These are phyloP conservation scores for Metschnikowia drakensbergensis DNA, from an alignment of 805 yeast species.

Conservation along the genomic window DNA sequence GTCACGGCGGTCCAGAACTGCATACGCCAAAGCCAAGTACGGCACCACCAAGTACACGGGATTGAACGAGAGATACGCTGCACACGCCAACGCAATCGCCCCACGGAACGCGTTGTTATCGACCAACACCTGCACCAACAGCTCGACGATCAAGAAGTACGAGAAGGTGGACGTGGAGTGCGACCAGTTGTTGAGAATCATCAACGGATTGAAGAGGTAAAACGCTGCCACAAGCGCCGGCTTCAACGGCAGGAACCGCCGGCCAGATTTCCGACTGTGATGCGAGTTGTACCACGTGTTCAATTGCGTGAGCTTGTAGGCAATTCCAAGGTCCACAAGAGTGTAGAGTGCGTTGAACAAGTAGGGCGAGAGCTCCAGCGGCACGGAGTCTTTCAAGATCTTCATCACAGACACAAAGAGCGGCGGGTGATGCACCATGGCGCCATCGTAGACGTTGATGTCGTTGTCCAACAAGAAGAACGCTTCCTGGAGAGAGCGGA, in stretches of 20 bases:
- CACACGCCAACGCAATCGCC: slow-evolving; percentile 53
- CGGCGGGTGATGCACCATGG: slow-evolving; percentile 85
- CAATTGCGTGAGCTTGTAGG: slow-evolving; percentile 49
- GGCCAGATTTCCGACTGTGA: slow-evolving; percentile 17
- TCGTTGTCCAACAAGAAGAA: slow-evolving; percentile 39
- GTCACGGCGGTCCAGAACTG: slow-evolving; percentile 14
- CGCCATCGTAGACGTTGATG: slow-evolving; percentile 74
- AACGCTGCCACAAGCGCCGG: slow-evolving; percentile 54
- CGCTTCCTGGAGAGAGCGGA: slow-evolving; percentile 43
- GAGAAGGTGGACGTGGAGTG: slow-evolving; percentile 64
- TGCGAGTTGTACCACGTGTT: slow-evolving; percentile 39
- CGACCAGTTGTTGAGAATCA: slow-evolving; percentile 63
- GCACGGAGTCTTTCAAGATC: slow-evolving; percentile 25
- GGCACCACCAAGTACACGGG: slow-evolving; percentile 63
- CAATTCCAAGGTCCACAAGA: slow-evolving; percentile 54
- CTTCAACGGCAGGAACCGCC: slow-evolving; percentile 21
- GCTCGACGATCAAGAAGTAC: slow-evolving; percentile 51
- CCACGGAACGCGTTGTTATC: slow-evolving; percentile 39
- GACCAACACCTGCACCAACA: slow-evolving; percentile 44
- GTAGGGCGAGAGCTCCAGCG: slow-evolving; percentile 15
- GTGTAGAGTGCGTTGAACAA: slow-evolving; percentile 49
- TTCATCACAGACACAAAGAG: slow-evolving; percentile 51
- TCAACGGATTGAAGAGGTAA: slow-evolving; percentile 77
- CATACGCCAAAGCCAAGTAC: slow-evolving; percentile 36
- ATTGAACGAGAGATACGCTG: slow-evolving; percentile 60